Evolutionary conservation across 83 land plant genomes (phyloP).

Genomic region (Thuja plicata): DNA sequence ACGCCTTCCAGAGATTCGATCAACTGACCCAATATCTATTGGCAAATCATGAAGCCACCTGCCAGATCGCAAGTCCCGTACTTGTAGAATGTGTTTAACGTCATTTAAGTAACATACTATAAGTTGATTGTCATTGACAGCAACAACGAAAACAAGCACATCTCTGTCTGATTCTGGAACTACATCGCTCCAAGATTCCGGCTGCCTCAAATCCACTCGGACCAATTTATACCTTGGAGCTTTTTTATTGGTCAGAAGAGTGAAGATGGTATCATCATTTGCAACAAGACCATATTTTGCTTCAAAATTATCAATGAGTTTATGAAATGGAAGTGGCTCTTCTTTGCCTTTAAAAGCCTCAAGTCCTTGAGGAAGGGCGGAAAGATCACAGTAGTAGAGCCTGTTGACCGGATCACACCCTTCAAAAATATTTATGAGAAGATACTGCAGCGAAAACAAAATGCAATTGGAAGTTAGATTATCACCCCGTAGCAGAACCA

Average conservation of each 20-base stretch:
- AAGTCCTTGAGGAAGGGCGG: conserved; percentile 61
- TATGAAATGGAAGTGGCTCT: conserved; percentile 71
- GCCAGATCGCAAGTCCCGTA: conserved; percentile 79
- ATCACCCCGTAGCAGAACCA: background rate
- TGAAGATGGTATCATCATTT: conserved; percentile 86
- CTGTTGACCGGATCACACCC: conserved; percentile 85
- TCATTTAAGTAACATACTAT: conserved; percentile 83
- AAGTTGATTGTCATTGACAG: conserved; percentile 73
- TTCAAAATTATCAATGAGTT: conserved; percentile 88
- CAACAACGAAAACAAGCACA: conserved; percentile 68
- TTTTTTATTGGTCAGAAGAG: conserved; percentile 85
- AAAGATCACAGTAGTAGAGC: conserved; percentile 75
- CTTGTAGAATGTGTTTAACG: conserved; percentile 82
- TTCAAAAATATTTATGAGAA: conserved; percentile 60
- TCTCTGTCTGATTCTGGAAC: conserved; percentile 71
- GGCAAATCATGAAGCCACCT: conserved; percentile 55
- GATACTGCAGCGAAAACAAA: conserved; percentile 53
- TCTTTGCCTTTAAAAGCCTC: conserved; percentile 48
- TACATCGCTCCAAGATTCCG: conserved; percentile 74
- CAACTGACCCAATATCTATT: conserved; percentile 81
- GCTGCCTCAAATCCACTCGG: conserved; percentile 70
- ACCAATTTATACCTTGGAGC: conserved; percentile 89
- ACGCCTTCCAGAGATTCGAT: conserved; percentile 68
- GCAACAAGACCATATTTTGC: conserved; percentile 71
- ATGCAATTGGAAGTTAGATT: background rate